Evolutionary conservation across 2,329 filamentous ascomycete species (phyloP), one percentile per base, ranked within the genome.

Genomic region (Alternaria angustiovoidea): DNA sequence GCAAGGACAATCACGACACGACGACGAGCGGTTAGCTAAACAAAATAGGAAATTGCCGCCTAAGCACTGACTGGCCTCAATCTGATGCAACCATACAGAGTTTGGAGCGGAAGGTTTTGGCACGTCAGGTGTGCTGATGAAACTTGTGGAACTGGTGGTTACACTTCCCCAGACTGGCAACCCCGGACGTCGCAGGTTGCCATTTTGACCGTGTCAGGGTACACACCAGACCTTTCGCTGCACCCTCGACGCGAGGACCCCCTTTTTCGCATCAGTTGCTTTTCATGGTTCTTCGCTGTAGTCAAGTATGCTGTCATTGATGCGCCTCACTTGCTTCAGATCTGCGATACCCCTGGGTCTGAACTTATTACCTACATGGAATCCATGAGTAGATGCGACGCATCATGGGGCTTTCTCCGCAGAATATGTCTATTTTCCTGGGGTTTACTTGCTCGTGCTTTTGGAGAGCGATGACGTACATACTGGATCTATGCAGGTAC

Each of bases 401-500:
- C 46, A 47, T 47, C 52, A 59, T 42, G 52, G 39, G 57, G 39
- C 52, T 41, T 41, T 8, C 38, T 47, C 55, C 48, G 38, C 51
- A 56, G 42, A 54, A 44, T 9, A 46, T 51, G 16, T 48, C 46
- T 28, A 9, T 32, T 56, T 56, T 46, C 54, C 57, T 56, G 39
- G 52, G 46, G 52, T 47, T 43, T 12, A 26, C 28, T 20, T 48
- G 32, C 51, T 59, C 43, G 43, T 48, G 46, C 46, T 48, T 24
- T 48, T 32, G 43, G 36, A 28, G 32, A 18, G 9, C 22, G 2
- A 60, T 60, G 57, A 60, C 57, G 57, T 57, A 60, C 57, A 47
- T 56, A n/a, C 41, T 39, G 39, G 57, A 51, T 47, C 41, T 18
- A 60, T 60, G 57, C 57, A 60, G 57, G 57, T 60, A 60, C 57